Evolutionary conservation across 2,329 filamentous ascomycete genomes (phyloP), one percentile per base, ranked within the genome.

Genomic region (Pyricularia grisea): DNA sequence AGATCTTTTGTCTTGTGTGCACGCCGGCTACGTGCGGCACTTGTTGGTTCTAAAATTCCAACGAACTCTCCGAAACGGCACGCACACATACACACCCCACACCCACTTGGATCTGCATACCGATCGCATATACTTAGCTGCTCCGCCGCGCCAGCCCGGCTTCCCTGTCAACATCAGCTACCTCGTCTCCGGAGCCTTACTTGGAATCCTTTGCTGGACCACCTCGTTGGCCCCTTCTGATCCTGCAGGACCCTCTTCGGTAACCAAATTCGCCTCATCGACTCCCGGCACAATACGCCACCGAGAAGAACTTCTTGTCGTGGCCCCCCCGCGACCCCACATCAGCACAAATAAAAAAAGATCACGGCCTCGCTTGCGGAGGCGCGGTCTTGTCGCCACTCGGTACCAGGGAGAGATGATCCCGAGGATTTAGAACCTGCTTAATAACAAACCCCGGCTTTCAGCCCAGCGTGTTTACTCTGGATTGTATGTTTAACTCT

Each of bases 401-500:
- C 27, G 55, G 50, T 58, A 67, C 66, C 10, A 23, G 42, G 66
- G 66, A 55, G 66, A 67, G 66, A 67, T 67, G 66, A 67, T 68
- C 58, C 61, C 42, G 60, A 28, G 33, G 65, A 66, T 66, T 36
- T 36, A 66, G 65, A 66, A 36, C 65, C 31, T 66, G 31, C 65
- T n/a, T 36, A 2, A 50, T 50, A 20, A 20, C 20, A 50, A 50
- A 14, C 66, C 20, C 27, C 17, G 14, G 12, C 30, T 42, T 36
- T 36, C 28, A 33, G 28, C 23, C 60, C 23, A 25, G 60, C 23
- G 60, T 30, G 60, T 20, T 63, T n/a, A 23, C 64, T 36, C 20
- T 7, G 66, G 65, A 69, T 58, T 67, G 68, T 69, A 70, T 68
- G 63, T 30, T 66, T n/a, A 68, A 42, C 55, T 68, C 65, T 70